phyloP scores from a whole-genome alignment of 805 yeast genomes.

The Saturnispora sekii region DNA sequence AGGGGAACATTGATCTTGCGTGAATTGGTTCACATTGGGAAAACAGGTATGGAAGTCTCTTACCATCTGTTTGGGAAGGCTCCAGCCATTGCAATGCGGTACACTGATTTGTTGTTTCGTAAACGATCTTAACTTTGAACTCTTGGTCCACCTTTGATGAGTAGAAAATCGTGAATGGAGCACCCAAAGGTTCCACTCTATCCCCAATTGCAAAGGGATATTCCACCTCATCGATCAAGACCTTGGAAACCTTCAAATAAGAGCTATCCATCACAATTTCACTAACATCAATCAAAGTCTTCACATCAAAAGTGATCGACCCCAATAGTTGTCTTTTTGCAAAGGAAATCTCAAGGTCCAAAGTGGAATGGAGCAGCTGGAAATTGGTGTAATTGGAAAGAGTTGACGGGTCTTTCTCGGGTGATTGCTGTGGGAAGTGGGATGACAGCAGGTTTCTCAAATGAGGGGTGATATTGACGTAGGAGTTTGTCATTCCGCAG shows the following conservation, averaged over 20 bases:
- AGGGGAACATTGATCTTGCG: conserved; percentile 79
- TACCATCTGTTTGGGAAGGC: conserved; percentile 66
- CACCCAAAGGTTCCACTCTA: conserved; percentile 49
- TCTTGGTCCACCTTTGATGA: conserved; percentile 12
- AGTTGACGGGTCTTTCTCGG: conserved; percentile 70
- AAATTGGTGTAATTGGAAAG: conserved; percentile 59
- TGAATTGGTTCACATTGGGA: conserved; percentile 91
- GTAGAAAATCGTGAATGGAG: conserved; percentile 35
- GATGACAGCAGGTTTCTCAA: conserved; percentile 19
- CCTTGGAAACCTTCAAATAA: conserved; percentile 38
- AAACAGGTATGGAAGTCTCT: conserved; percentile 60
- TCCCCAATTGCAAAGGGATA: conserved; percentile 28
- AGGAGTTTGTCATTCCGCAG: conserved; percentile 7
- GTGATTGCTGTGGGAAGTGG: conserved; percentile 31
- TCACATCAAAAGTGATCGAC: conserved; percentile 38
- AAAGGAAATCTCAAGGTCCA: conserved; percentile 50
- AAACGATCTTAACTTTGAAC: conserved; percentile 34
- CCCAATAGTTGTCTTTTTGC: conserved; percentile 44
- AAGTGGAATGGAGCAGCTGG: conserved; percentile 38
- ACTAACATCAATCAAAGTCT: conserved; percentile 21
- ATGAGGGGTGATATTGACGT: conserved; percentile 22
- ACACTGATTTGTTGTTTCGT: conserved; percentile 61
- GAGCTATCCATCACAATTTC: conserved; percentile 62
- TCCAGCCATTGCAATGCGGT: conserved; percentile 83
- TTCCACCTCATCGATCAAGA: conserved; percentile 33